A percentile compares a stretch with the other conserved stretches of the same genome.
Conservation (phyloP, 805 yeast species). For the Metschnikowia borealis region DNA sequence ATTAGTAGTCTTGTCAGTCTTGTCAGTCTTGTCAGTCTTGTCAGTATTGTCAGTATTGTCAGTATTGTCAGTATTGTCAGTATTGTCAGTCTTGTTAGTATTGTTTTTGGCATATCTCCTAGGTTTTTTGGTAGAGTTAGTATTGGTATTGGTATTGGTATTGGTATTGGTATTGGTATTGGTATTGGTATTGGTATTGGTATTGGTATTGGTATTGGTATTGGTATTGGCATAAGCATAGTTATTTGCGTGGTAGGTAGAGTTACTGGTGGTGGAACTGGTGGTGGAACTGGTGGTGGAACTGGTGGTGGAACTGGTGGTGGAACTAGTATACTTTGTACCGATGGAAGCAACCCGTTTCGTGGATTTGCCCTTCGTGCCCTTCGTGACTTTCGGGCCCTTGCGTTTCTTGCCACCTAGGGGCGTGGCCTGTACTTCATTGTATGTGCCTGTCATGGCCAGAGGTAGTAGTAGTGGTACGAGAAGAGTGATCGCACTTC, state of each 20-base stretch:
- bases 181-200: too few relatives aligned
- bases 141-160: background rate
- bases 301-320: too few relatives aligned
- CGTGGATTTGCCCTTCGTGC: background rate
- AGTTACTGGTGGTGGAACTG: too few relatives aligned
- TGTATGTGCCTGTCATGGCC: conserved; percentile 18
- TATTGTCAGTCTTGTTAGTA: background rate
- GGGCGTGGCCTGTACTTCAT: conserved; percentile 23
- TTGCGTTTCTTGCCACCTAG: conserved; percentile 6
- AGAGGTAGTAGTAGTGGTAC: background rate
- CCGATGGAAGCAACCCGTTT: background rate
- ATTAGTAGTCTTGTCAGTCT: background rate
- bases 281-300: too few relatives aligned
- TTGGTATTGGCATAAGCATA: background rate
- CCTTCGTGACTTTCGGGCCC: conserved; percentile 6
- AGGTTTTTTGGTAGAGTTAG: background rate
- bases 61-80: too few relatives aligned
- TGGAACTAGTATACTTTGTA: too few relatives aligned
- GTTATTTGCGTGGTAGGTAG: background rate
- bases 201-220: background rate
- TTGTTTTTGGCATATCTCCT: background rate
- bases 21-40: too few relatives aligned
- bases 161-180: background rate
- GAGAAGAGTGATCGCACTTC: background rate
- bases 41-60: background rate